Evolutionary conservation across 2,329 filamentous ascomycete species (phyloP).

Genomic region (Ascochyta rabiei): DNA sequence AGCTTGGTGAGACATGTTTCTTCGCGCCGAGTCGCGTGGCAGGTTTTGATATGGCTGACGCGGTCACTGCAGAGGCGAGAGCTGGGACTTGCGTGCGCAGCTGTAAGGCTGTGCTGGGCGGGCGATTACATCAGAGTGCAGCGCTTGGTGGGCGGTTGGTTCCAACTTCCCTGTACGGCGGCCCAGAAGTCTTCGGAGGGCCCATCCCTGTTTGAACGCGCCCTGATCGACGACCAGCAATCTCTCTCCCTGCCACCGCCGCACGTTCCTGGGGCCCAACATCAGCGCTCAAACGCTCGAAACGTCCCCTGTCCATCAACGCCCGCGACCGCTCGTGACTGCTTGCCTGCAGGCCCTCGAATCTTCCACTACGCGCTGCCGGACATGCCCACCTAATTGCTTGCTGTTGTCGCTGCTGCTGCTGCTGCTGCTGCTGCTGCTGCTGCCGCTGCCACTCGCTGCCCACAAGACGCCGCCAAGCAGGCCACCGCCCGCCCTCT

Average conservation of each 20-base stretch:
- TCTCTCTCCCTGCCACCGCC: conserved; percentile 14
- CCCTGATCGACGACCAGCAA: conserved; percentile 28
- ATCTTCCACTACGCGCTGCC: conserved; percentile 18
- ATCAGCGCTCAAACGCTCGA: conserved; percentile 5
- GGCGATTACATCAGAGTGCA: conserved; percentile 18
- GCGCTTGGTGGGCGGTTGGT: neutral
- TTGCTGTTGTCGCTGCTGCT: neutral
- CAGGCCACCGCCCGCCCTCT: conserved; percentile 5
- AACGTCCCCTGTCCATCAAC: conserved; percentile 4
- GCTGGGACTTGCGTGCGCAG: conserved; percentile 12
- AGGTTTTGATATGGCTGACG: conserved; percentile 3
- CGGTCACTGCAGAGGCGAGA: conserved; percentile 13
- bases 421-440: too few species aligned
- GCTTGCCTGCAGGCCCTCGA: conserved; percentile 7
- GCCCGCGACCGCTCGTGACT: neutral
- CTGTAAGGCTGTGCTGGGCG: conserved; percentile 14
- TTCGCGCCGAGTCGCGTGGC: conserved; percentile 18
- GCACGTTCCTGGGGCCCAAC: conserved; percentile 6
- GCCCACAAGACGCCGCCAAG: conserved; percentile 5
- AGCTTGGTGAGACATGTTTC: conserved; percentile 25
- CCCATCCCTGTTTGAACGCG: conserved; percentile 26
- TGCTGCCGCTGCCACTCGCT: conserved; percentile 13
- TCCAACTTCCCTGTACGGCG: conserved; percentile 4
- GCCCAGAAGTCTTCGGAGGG: neutral
- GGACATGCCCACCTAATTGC: conserved; percentile 20